Base-by-base conservation (phyloP, 768 basidiomycete genomes). In the Dioszegia crocea region DNA sequence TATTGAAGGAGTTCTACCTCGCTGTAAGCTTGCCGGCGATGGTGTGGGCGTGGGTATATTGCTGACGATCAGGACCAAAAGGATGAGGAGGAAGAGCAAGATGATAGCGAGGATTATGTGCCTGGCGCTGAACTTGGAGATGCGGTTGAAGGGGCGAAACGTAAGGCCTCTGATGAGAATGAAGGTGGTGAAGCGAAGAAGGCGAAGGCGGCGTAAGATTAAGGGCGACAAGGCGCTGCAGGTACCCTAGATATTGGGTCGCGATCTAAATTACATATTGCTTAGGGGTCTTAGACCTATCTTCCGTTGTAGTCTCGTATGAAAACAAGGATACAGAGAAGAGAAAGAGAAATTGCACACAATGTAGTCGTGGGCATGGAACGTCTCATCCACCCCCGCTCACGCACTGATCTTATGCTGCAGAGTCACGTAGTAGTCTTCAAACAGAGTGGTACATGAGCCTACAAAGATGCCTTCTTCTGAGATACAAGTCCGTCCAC, bases 141-240 rank as follows among this genome's bases (percentile, higher is more conserved):
- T n/a, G 59, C 33, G 14, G 33, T 14, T 14, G 33, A 33, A 14
- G 33, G 24, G 29, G 43, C 26, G 4, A 60, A 54, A 29, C 44
- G 53, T 2, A 53, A 56, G 26, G 51, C 50, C 43, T 39, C 27
- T 23, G 53, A 27, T 23, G 55, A 61, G 6, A 55, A 38, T 11
- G 60, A 43, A 10, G 55, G 33, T 2, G 60, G 21, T 4, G 55
- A 51, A 12, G 51, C 52, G 10, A 62, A 62, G 46, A 57, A 46
- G 56, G 50, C 44, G 5, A 62, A 62, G 44, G 61, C 49, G 27
- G 24, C 36, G 9, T 57, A 45, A 39, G n/a, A n/a, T n/a, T n/a
- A 36, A 9, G 30, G 12, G 49, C 17, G 39, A 2, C 33, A 14
- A 33, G 6, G 33, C 8, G 8, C 33, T 6, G 33, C 8, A 14